phyloP scores from a whole-genome alignment of 768 basidiomycete genomes.

The Cystofilobasidium bisporidii region DNA sequence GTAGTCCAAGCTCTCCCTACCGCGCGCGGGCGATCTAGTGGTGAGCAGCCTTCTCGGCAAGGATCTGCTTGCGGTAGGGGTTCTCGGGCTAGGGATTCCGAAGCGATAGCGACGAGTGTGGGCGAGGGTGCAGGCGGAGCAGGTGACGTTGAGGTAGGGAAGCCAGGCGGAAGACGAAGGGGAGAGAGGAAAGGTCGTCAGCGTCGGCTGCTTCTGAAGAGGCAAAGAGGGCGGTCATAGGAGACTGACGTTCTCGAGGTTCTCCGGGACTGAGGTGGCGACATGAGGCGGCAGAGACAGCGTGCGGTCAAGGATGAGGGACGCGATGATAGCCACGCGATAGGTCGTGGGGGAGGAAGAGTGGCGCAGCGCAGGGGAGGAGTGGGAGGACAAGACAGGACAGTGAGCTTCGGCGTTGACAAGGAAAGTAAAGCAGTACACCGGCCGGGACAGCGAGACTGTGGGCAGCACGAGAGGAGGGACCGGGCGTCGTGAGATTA shows the following conservation, averaged over 20 bases:
- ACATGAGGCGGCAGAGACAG: no score
- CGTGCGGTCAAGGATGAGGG: background rate
- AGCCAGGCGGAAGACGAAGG: background rate
- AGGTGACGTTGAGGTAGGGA: no score
- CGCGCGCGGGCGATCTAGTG: background rate
- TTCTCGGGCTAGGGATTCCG: slow-evolving; percentile 13
- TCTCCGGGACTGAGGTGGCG: background rate
- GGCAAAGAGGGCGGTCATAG: background rate
- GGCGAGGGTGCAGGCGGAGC: no score
- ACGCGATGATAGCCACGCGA: background rate
- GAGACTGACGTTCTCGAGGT: slow-evolving; percentile 8
- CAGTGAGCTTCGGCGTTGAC: no score
- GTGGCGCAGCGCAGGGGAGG: no score
- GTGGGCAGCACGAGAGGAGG: no score
- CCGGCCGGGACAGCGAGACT: no score
- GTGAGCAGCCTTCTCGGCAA: slow-evolving; percentile 10
- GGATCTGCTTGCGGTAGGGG: slow-evolving; percentile 13
- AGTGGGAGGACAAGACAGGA: no score
- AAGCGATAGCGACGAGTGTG: no score
- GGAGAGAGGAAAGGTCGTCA: background rate
- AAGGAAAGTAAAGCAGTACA: no score
- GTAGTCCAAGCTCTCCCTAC: background rate
- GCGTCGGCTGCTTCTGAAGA: background rate
- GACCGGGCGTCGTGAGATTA: no score
- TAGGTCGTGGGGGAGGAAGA: no score